Conservation (phyloP, 495 filamentous ascomycete genomes). For the Penicillium cinerascens region DNA sequence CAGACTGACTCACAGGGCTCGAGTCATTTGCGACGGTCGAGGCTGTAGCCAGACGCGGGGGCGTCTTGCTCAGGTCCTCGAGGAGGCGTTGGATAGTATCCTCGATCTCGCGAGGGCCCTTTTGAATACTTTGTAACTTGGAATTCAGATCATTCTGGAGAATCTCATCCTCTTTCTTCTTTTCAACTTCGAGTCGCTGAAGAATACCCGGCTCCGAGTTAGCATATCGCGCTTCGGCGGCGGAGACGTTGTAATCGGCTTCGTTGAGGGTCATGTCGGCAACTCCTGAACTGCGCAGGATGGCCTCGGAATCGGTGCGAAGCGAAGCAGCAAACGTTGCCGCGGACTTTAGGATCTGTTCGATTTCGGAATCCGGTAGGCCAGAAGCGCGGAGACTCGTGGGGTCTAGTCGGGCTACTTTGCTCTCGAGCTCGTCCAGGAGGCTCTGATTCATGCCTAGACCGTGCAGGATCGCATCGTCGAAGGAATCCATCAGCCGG, state of each 20-base stretch:
- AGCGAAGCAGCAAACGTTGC: slow-evolving; percentile 42
- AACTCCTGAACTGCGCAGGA: slow-evolving; percentile 45
- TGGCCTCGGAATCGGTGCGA: slow-evolving; percentile 45
- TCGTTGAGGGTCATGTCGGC: slow-evolving; percentile 50
- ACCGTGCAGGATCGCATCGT: slow-evolving; percentile 50
- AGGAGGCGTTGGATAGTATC: slow-evolving; percentile 31
- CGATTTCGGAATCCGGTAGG: slow-evolving; percentile 39
- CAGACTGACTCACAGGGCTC: slow-evolving; percentile 7
- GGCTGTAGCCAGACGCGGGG: slow-evolving; percentile 11
- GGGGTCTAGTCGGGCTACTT: slow-evolving; percentile 36
- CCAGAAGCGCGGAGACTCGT: slow-evolving; percentile 29
- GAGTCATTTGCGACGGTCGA: neutral
- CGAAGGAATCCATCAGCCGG: slow-evolving; percentile 51
- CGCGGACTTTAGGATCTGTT: slow-evolving; percentile 44
- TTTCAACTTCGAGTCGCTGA: slow-evolving; percentile 43
- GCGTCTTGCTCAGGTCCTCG: slow-evolving; percentile 25
- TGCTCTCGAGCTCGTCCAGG: slow-evolving; percentile 46
- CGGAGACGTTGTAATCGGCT: slow-evolving; percentile 52
- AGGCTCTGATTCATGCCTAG: slow-evolving; percentile 51
- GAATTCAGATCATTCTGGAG: slow-evolving; percentile 43
- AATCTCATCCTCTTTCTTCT: slow-evolving; percentile 50
- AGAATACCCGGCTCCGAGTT: slow-evolving; percentile 43
- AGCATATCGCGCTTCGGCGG: slow-evolving; percentile 49
- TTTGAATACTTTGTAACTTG: slow-evolving; percentile 47
- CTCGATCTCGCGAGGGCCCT: slow-evolving; percentile 36